phyloP scores from a whole-genome alignment of 2,329 filamentous ascomycete genomes.

The Talaromyces islandicus region DNA sequence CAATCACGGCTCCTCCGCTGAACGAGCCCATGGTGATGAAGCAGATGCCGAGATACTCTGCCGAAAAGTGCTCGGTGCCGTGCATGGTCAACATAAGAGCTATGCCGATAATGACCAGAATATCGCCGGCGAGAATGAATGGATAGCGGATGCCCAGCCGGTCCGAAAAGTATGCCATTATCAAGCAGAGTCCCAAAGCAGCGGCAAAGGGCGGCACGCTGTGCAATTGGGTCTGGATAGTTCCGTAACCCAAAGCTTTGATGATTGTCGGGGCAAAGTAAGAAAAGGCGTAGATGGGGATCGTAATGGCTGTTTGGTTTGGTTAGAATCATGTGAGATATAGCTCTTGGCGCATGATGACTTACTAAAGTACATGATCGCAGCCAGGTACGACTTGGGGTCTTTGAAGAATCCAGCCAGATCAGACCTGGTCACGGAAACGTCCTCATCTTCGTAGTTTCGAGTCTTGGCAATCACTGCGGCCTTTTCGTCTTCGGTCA shows the following conservation, averaged over 20 bases:
- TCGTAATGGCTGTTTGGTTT: slow-evolving; percentile 13
- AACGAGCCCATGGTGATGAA: slow-evolving; percentile 35
- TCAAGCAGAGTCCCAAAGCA: slow-evolving; percentile 15
- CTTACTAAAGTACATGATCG: slow-evolving; percentile 11
- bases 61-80: slow-evolving; percentile 20
- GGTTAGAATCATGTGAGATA: neutral
- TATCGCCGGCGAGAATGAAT: slow-evolving; percentile 17
- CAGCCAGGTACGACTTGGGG: slow-evolving; percentile 4
- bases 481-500: slow-evolving; percentile 18
- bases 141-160: slow-evolving; percentile 15
- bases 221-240: slow-evolving; percentile 21
- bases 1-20: slow-evolving; percentile 17
- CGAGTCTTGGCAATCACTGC: slow-evolving; percentile 14
- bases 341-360: neutral
- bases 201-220: slow-evolving; percentile 20
- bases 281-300: slow-evolving; percentile 18
- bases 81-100: slow-evolving; percentile 19
- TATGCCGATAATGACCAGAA: slow-evolving; percentile 20
- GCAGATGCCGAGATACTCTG: slow-evolving; percentile 35
- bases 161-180: slow-evolving; percentile 18
- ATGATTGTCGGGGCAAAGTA: slow-evolving; percentile 23
- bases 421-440: slow-evolving; percentile 2
- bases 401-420: slow-evolving; percentile 4
- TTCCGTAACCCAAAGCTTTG: slow-evolving; percentile 15
- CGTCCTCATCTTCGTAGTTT: slow-evolving; percentile 4